Evolutionary conservation across 2,329 filamentous ascomycete genomes (phyloP).

Genomic region (Cladosporium oxysporum): DNA sequence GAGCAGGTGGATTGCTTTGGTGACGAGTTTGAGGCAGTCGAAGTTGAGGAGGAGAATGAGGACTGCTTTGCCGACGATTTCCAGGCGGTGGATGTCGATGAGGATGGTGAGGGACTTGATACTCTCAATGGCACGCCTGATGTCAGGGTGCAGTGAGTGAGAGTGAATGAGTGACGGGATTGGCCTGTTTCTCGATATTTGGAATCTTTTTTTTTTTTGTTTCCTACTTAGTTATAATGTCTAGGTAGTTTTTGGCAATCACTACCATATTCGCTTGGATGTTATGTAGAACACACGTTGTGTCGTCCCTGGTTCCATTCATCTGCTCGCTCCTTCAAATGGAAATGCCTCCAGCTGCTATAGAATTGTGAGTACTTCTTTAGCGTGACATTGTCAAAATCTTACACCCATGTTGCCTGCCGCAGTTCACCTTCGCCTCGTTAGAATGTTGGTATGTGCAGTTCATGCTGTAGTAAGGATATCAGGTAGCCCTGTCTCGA

Average conservation of each 20-base stretch:
- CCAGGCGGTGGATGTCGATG: not conserved
- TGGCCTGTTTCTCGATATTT: not conserved
- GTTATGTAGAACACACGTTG: not conserved
- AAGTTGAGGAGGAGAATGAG: not conserved
- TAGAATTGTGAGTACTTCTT: not conserved
- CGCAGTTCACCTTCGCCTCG: not conserved
- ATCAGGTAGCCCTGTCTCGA: conserved; percentile 48
- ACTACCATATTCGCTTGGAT: not conserved
- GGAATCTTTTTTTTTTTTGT: not conserved
- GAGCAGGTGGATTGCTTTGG: not conserved
- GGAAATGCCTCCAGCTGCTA: conserved; percentile 9
- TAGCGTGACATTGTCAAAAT: not conserved
- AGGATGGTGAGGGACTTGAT: not conserved
- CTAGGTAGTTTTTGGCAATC: not conserved
- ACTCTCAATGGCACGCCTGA: not conserved
- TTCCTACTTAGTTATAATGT: not conserved
- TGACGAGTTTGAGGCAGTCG: not conserved
- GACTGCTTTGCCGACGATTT: not conserved
- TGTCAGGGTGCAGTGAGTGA: not conserved
- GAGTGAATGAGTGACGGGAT: not conserved
- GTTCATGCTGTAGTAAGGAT: conserved; percentile 18
- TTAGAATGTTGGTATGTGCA: not conserved
- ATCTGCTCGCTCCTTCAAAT: not conserved
- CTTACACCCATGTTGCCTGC: not conserved
- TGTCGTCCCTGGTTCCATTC: not conserved